Conservation (phyloP, 495 filamentous ascomycete species). For the Aspergillus steynii region DNA sequence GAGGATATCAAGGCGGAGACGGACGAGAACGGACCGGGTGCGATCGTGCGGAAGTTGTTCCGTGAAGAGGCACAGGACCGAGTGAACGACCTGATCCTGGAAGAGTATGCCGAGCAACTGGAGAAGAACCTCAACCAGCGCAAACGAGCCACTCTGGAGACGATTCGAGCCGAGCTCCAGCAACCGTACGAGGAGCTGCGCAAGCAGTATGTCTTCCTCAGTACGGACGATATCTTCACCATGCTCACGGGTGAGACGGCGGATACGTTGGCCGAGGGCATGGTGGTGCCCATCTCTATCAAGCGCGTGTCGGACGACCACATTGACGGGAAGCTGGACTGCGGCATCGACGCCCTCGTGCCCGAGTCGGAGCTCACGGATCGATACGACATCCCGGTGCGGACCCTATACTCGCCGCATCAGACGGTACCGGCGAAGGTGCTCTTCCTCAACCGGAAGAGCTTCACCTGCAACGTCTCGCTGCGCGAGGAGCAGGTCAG, state of each 20-base stretch:
- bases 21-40: constrained; percentile 81
- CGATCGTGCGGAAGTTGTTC: constrained; percentile 89
- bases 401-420: constrained; percentile 62
- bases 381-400: constrained; percentile 56
- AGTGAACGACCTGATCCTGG: constrained; percentile 92
- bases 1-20: constrained; percentile 95
- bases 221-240: constrained; percentile 84
- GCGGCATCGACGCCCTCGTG: constrained; percentile 86
- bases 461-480: constrained; percentile 77
- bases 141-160: constrained; percentile 95
- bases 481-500: constrained; percentile 77
- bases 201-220: constrained; percentile 70
- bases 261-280: constrained; percentile 78
- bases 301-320: constrained; percentile 87
- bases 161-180: constrained; percentile 89
- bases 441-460: constrained; percentile 77
- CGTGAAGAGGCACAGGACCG: constrained; percentile 89
- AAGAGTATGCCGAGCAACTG: constrained; percentile 95
- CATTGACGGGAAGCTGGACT: constrained; percentile 89
- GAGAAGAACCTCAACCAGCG: constrained; percentile 89
- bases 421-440: constrained; percentile 90
- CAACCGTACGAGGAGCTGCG: constrained; percentile 93
- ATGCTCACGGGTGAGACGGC: constrained; percentile 94
- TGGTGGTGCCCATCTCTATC: constrained; percentile 89
- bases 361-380: constrained; percentile 70